Evolutionary conservation across 768 basidiomycete species (phyloP), one percentile per base, ranked within the genome.

Genomic region (Phanerodontia chrysosporium): DNA sequence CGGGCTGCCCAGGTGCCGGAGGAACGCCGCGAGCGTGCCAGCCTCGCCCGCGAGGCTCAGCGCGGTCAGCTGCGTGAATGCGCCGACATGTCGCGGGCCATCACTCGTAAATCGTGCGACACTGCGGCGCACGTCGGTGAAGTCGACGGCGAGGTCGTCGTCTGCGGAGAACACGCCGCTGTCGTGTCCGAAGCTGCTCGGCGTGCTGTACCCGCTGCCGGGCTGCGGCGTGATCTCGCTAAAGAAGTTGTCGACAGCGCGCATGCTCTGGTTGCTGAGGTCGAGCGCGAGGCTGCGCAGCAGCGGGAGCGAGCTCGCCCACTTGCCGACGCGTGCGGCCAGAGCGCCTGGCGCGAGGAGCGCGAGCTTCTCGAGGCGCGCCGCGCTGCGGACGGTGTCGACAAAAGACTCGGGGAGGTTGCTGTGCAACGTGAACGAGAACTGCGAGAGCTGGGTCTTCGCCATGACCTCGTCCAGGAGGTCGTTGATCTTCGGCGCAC

Each of bases 161-260:
- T 90, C 88, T 52, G 80, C 83, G 55, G 88, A 89, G 75, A 88
- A 90, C 60, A 90, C 82, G 44, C 89, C 87, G 64, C 86, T 89
- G 70, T 91, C 89, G 44, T 80, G 85, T 53, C 87, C 84, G 14
- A 83, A 78, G 12, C 87, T 88, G 62, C 78, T 83, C 6, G 89
- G 90, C 13, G 89, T 87, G 28, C 82, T 82, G 60, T 78, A 77
- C n/a, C 89, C 90, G 0, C 89, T 89, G 44, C 80, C 78, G 2
- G 49, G 28, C 6, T 9, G 39, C 16, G 80, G 74, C 61, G 75
- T 74, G 62, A 90, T 74, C 55, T 89, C 83, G 67, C 85, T 84
- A 69, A 92, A 92, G 72, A 92, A 92, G 21, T 86, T 86, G 72
- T 90, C 87, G n/a, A 90, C 85, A 0, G 86, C 85, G 29, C 83